Conservation (phyloP, 345 rosid species). For the Populus tremula region DNA sequence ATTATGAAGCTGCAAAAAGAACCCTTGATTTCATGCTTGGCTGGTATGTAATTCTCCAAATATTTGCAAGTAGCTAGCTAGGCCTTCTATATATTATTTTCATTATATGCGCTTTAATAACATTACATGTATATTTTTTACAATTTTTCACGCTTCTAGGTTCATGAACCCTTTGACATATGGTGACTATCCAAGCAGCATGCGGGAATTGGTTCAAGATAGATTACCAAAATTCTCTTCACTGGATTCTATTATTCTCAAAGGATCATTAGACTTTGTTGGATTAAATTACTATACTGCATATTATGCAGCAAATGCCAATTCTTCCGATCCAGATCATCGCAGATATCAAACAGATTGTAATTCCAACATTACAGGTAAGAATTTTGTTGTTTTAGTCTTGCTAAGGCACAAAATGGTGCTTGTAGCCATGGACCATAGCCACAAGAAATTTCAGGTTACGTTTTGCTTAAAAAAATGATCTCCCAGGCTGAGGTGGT, state of each 20-base stretch:
- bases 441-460: too few species aligned
- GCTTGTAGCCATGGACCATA: too few species aligned
- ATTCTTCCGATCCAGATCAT: neutral
- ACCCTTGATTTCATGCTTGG: constrained; percentile 6
- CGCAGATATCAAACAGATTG: neutral
- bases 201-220: neutral
- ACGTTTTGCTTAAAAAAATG: too few species aligned
- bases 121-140: neutral
- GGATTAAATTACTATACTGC: constrained; percentile 6
- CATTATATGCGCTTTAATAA: too few species aligned
- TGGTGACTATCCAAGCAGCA: neutral
- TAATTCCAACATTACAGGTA: neutral
- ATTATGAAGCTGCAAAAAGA: neutral
- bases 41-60: too few species aligned
- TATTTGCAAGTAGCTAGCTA: too few species aligned
- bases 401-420: too few species aligned
- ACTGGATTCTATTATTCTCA: neutral
- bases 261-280: constrained; percentile 1
- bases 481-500: too few species aligned
- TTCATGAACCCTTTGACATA: constrained; percentile 1
- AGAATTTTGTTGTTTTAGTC: neutral
- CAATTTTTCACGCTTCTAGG: neutral
- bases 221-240: neutral
- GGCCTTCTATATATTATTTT: too few species aligned
- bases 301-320: constrained; percentile 2